phyloP scores from a whole-genome alignment of 2,329 filamentous ascomycete genomes.

The Byssochlamys sp. region DNA sequence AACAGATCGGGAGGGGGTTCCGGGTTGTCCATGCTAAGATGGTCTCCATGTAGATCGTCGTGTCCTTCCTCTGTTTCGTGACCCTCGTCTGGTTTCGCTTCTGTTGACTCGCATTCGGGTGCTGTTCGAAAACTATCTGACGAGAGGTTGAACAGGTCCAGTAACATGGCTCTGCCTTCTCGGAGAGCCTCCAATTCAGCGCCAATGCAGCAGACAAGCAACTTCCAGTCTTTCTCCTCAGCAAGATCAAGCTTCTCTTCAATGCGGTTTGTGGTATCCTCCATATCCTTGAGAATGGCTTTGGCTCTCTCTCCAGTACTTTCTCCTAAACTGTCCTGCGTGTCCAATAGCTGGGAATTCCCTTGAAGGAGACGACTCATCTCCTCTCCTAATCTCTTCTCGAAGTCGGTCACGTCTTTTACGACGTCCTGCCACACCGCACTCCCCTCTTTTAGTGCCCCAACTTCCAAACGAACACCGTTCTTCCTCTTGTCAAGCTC shows the following conservation, averaged over 20 bases:
- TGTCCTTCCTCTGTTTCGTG: constrained; percentile 1
- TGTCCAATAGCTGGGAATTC: constrained; percentile 10
- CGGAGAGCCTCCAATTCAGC: constrained; percentile 51
- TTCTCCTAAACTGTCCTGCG: constrained; percentile 2
- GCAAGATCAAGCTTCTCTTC: constrained; percentile 43
- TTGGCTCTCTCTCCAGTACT: constrained; percentile 9
- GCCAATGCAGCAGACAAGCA: constrained; percentile 53
- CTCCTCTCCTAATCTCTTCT: constrained; percentile 21
- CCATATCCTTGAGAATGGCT: constrained; percentile 37
- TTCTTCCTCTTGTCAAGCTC: constrained; percentile 35
- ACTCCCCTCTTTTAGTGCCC: constrained; percentile 51
- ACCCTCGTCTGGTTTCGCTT: constrained; percentile 1
- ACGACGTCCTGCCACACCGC: constrained; percentile 49
- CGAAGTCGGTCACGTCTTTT: constrained; percentile 42
- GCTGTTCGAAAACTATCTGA: constrained; percentile 10
- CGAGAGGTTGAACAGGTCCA: constrained; percentile 22
- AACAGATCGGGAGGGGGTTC: constrained; percentile 30
- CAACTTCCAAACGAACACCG: constrained; percentile 43
- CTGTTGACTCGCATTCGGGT: constrained; percentile 2
- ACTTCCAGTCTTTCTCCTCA: constrained; percentile 48
- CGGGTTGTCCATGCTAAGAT: constrained; percentile 20
- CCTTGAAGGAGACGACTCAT: constrained; percentile 24
- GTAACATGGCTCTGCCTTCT: constrained; percentile 30
- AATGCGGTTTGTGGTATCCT: constrained; percentile 37
- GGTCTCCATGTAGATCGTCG: constrained; percentile 8